Percentiles rank a stretch among this genome's conserved stretches.
These are phyloP conservation scores for Fusarium sp. DNA, from an alignment of 2,329 filamentous ascomycete genomes.

Conservation along the genomic window DNA sequence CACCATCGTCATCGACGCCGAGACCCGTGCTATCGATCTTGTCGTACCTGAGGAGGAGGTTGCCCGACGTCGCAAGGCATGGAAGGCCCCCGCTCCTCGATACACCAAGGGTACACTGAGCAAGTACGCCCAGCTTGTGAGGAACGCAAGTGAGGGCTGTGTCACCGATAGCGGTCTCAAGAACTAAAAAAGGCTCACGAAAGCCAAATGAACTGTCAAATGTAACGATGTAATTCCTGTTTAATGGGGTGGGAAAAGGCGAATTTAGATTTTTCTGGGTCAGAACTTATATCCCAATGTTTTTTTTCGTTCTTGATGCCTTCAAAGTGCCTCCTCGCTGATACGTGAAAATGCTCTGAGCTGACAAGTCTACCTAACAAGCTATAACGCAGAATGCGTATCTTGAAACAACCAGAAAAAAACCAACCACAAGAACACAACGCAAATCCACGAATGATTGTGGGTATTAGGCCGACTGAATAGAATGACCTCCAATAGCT, in stretches of 20 bases:
- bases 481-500: slow-evolving; percentile 31
- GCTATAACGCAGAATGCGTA: slow-evolving; percentile 1
- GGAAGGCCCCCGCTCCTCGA: slow-evolving; percentile 69
- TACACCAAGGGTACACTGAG: slow-evolving; percentile 73
- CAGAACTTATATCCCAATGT: slow-evolving; percentile 29
- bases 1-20: slow-evolving; percentile 82
- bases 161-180: slow-evolving; percentile 60
- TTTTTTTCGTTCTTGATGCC: slow-evolving; percentile 8
- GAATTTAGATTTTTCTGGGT: slow-evolving; percentile 40
- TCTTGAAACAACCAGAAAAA: background rate
- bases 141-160: slow-evolving; percentile 68
- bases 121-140: slow-evolving; percentile 74
- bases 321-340: background rate
- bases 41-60: slow-evolving; percentile 74
- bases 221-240: slow-evolving; percentile 40
- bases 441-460: slow-evolving; percentile 17
- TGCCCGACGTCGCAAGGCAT: slow-evolving; percentile 64
- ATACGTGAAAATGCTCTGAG: slow-evolving; percentile 1
- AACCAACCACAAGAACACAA: background rate
- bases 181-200: slow-evolving; percentile 23
- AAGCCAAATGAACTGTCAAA: slow-evolving; percentile 14
- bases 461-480: slow-evolving; percentile 23
- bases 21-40: slow-evolving; percentile 75
- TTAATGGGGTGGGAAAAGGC: slow-evolving; percentile 44
- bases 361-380: slow-evolving; percentile 19